Evolutionary conservation across 2,329 filamentous ascomycete genomes (phyloP).

Genomic region (Keithomyces neogunnii): DNA sequence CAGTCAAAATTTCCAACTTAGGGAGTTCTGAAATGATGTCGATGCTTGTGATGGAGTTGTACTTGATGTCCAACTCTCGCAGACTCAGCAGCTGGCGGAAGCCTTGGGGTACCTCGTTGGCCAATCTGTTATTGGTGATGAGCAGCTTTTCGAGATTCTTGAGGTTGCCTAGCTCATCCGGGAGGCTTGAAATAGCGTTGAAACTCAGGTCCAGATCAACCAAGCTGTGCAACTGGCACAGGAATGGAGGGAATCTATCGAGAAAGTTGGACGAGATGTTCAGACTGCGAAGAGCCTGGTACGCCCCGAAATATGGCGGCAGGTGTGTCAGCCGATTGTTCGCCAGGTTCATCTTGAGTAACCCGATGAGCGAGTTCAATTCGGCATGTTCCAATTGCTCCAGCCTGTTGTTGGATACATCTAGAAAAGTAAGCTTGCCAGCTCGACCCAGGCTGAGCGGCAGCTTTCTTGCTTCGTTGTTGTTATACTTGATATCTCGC

Average conservation of each 20-base stretch:
- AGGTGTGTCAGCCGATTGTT: conserved; percentile 82
- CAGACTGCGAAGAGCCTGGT: conserved; percentile 69
- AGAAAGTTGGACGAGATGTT: conserved; percentile 94
- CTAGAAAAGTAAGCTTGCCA: conserved; percentile 73
- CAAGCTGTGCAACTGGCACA: conserved; percentile 73
- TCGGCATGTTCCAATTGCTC: conserved; percentile 82
- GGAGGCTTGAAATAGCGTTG: conserved; percentile 75
- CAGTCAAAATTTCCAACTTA: conserved; percentile 76
- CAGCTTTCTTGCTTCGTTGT: conserved; percentile 82
- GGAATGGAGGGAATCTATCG: conserved; percentile 72
- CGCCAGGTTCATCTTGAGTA: conserved; percentile 84
- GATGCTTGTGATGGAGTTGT: conserved; percentile 83
- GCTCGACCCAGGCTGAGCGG: conserved; percentile 79
- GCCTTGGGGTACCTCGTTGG: conserved; percentile 62
- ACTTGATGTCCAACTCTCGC: conserved; percentile 88
- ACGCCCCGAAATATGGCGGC: conserved; percentile 74
- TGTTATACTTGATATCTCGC: conserved; percentile 90
- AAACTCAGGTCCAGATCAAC: conserved; percentile 96
- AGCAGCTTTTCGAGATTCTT: conserved; percentile 78
- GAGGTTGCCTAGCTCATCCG: conserved; percentile 69
- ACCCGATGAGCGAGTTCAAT: conserved; percentile 61
- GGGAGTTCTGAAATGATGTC: conserved; percentile 79
- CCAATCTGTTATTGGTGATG: conserved; percentile 89
- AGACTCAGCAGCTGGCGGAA: conserved; percentile 69
- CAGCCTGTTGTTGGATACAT: conserved; percentile 89